phyloP scores from a whole-genome alignment of 257 asterid species.

The Leptodermis oblonga region DNA sequence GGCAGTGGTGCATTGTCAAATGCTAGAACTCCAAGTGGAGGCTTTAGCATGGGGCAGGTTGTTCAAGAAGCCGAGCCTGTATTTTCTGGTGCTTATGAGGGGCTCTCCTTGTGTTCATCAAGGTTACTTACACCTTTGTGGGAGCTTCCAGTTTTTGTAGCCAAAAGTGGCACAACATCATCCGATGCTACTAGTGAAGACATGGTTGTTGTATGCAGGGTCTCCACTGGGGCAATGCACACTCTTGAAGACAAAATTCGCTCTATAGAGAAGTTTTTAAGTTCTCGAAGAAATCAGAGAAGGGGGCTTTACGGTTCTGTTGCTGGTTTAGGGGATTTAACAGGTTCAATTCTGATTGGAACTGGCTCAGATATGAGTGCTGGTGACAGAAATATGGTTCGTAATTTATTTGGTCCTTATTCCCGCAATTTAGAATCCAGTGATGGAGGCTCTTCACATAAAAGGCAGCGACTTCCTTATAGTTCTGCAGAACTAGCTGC shows the following conservation, averaged over 20 bases:
- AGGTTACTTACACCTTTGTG: conserved; percentile 88
- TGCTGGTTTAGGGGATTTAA: conserved; percentile 87
- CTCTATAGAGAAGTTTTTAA: conserved; percentile 75
- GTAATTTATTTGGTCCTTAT: conserved; percentile 76
- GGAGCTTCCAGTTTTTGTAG: conserved; percentile 90
- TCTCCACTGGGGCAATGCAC: conserved; percentile 73
- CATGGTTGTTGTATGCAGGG: conserved; percentile 65
- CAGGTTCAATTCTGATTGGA: conserved; percentile 85
- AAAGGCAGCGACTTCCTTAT: conserved; percentile 86
- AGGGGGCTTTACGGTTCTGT: conserved; percentile 93
- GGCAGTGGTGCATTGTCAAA: conserved; percentile 86
- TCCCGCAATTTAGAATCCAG: conserved; percentile 52
- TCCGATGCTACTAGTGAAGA: conserved; percentile 48
- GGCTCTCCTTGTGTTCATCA: conserved; percentile 86
- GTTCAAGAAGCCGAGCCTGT: conserved; percentile 98
- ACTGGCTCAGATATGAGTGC: conserved; percentile 68
- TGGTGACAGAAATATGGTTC: conserved; percentile 75
- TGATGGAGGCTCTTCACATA: conserved; percentile 57
- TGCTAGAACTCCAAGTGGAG: conserved; percentile 80
- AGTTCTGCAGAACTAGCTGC: conserved; percentile 93
- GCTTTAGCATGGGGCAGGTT: conserved; percentile 99
- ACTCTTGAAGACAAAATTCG: conserved; percentile 89
- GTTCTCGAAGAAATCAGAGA: conserved; percentile 83
- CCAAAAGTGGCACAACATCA: conserved; percentile 55
- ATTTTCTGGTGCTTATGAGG: conserved; percentile 92